Evolutionary conservation across 2,329 filamentous ascomycete genomes (phyloP), one percentile per base, ranked within the genome.

Genomic region (Bimuria novae-zelandiae): DNA sequence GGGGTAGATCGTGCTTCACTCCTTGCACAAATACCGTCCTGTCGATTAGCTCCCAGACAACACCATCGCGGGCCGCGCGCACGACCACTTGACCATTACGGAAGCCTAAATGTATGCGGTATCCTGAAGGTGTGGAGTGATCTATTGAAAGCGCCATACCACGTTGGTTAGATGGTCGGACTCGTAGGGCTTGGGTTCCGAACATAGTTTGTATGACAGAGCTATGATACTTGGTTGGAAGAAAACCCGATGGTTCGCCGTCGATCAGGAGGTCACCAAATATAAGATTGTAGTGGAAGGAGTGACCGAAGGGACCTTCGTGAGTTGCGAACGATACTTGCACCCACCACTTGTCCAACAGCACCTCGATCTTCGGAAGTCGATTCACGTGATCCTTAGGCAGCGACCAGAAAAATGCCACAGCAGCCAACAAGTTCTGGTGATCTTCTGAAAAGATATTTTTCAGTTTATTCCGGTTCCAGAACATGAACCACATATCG

Each of bases 101-200:
- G 14, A 79, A 75, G 0, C 85, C 84, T 35, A 89, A 61, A 61
- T 89, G 83, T 1, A 89, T 70, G 1, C 75, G 59, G 57, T 81
- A 75, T 0, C 64, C 72, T 1, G 74, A 53, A 14, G 75, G 61
- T 52, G 61, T 68, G 32, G 53, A 1, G 66, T 68, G 51, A 49
- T 73, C 73, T 4, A 82, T 64, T 29, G 54, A 17, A 50, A 73
- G 81, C 0, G 76, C 76, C 80, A 88, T 85, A 0, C 81, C 83
- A 0, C 62, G 66, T 0, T 83, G 54, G 0, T 57, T 51, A 0
- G 85, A 88, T 0, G 84, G 80, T 17, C 69, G 82, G 0, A 80
- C 81, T 0, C 79, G 75, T 0, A 87, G 75, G 22, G 75, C 74
- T 12, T 81, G 77, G 1, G 78, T 69, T 0, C 81, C 81, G 59